phyloP scores from a whole-genome alignment of 208 protist genomes.

The Leptomonas pyrrhocoris region DNA sequence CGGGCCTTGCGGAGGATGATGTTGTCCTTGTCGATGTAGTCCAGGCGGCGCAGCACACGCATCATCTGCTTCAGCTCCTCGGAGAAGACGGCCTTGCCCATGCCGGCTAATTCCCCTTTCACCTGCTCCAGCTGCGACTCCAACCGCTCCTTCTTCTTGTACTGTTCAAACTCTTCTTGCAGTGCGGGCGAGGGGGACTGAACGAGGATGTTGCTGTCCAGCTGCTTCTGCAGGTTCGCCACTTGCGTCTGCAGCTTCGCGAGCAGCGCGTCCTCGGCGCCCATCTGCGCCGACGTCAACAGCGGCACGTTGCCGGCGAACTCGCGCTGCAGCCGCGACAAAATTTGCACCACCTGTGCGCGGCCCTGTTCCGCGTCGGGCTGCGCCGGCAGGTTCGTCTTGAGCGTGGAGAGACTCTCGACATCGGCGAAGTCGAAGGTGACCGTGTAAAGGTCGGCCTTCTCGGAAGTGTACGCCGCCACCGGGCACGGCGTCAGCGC shows the following conservation, averaged over 20 bases:
- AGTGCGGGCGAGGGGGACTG: slow-evolving; percentile 69
- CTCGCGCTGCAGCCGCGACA: slow-evolving; percentile 76
- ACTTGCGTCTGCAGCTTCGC: slow-evolving; percentile 83
- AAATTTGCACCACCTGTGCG: slow-evolving; percentile 76
- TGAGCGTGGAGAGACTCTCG: slow-evolving; percentile 70
- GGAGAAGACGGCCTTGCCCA: slow-evolving; percentile 89
- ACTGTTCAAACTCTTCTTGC: slow-evolving; percentile 62
- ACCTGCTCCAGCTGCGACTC: slow-evolving; percentile 75
- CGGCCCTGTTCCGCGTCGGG: slow-evolving; percentile 78
- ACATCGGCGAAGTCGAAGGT: slow-evolving; percentile 88
- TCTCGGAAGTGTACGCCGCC: slow-evolving; percentile 76
- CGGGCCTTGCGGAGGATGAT: slow-evolving; percentile 98
- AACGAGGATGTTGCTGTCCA: slow-evolving; percentile 69
- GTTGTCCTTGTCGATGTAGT: slow-evolving; percentile 97
- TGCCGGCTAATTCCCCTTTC: slow-evolving; percentile 78
- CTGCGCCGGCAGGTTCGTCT: slow-evolving; percentile 78
- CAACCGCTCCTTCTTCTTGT: slow-evolving; percentile 70
- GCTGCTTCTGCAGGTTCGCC: slow-evolving; percentile 80
- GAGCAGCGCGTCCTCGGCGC: slow-evolving; percentile 88
- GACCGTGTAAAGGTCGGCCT: slow-evolving; percentile 85
- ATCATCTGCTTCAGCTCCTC: slow-evolving; percentile 97
- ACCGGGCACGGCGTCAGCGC: slow-evolving; percentile 77
- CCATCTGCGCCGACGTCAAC: slow-evolving; percentile 97
- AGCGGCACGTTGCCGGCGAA: slow-evolving; percentile 85
- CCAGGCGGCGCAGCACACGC: slow-evolving; percentile 95